Conservation (phyloP, 352 stramenopile species). For the Pythium brachiatum region DNA sequence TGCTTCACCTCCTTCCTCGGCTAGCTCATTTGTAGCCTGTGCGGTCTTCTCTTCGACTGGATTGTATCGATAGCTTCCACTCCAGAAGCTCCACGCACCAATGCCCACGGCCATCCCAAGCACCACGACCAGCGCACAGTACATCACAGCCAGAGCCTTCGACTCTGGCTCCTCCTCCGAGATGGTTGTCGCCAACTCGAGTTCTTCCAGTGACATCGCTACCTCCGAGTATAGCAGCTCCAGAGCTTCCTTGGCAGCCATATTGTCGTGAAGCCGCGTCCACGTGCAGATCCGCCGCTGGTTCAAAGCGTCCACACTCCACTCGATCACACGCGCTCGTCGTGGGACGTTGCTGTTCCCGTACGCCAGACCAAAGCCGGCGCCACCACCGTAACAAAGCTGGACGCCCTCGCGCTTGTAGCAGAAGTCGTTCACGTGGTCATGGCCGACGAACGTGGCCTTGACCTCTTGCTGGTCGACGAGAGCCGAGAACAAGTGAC, state of each 20-base stretch:
- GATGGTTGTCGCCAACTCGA: too few species aligned
- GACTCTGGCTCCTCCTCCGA: background rate
- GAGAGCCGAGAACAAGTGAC: slow-evolving; percentile 21
- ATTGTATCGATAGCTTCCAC: too few species aligned
- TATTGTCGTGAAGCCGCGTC: background rate
- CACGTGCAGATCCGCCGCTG: background rate
- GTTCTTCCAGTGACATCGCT: background rate
- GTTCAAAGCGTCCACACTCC: background rate
- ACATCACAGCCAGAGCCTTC: background rate
- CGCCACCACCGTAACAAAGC: background rate
- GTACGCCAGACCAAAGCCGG: background rate
- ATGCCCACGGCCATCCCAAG: background rate
- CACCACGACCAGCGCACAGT: background rate
- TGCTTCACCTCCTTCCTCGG: too few species aligned
- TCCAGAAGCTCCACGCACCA: too few species aligned
- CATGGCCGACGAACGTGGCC: slow-evolving; percentile 30
- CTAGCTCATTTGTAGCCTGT: too few species aligned
- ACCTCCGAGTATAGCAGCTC: background rate
- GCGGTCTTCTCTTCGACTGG: too few species aligned
- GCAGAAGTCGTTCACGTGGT: slow-evolving; percentile 5
- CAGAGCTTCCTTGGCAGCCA: background rate
- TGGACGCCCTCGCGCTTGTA: background rate
- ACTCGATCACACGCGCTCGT: background rate
- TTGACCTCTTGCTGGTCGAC: slow-evolving; percentile 29
- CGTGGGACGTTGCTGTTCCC: background rate